phyloP scores from a whole-genome alignment of 345 rosid genomes.

The Erodium maritimum region DNA sequence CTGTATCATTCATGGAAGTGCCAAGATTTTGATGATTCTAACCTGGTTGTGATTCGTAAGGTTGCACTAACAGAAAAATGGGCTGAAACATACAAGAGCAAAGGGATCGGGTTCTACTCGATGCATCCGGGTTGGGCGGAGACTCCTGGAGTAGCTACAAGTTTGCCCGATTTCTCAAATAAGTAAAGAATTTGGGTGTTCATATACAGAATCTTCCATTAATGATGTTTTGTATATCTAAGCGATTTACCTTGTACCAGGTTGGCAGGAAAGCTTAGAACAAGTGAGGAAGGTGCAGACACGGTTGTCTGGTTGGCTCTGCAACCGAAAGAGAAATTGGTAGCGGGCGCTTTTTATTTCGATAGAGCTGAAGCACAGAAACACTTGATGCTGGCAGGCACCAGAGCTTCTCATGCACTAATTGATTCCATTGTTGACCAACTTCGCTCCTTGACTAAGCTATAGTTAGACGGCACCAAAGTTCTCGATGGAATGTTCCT shows the following conservation, averaged over 20 bases:
- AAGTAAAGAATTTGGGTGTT: slow-evolving; percentile 19
- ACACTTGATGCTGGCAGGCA: slow-evolving; percentile 60
- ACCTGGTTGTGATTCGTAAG: slow-evolving; percentile 18
- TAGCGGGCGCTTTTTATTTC: slow-evolving; percentile 66
- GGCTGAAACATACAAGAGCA: slow-evolving; percentile 56
- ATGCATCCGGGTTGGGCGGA: slow-evolving; percentile 98
- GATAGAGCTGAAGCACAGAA: slow-evolving; percentile 76
- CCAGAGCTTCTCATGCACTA: slow-evolving; percentile 37
- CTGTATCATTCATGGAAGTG: too few species aligned
- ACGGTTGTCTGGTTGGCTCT: slow-evolving; percentile 71
- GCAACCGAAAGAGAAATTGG: slow-evolving; percentile 68
- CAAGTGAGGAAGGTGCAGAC: slow-evolving; percentile 81
- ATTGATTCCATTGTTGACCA: slow-evolving; percentile 37
- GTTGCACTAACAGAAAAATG: slow-evolving; percentile 77
- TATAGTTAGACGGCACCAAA: too few species aligned
- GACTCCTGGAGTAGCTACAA: slow-evolving; percentile 74
- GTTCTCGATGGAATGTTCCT: too few species aligned
- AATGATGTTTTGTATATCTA: too few species aligned
- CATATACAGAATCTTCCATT: too few species aligned
- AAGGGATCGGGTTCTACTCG: slow-evolving; percentile 68
- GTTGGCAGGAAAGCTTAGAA: slow-evolving; percentile 64
- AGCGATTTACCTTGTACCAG: slow-evolving; percentile 17
- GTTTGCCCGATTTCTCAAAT: slow-evolving; percentile 49
- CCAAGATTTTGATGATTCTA: too few species aligned
- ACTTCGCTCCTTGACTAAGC: slow-evolving; percentile 33